Evolutionary conservation across 2,329 filamentous ascomycete species (phyloP), one percentile per base, ranked within the genome.

Genomic region (Calcarisporium arbuscula): DNA sequence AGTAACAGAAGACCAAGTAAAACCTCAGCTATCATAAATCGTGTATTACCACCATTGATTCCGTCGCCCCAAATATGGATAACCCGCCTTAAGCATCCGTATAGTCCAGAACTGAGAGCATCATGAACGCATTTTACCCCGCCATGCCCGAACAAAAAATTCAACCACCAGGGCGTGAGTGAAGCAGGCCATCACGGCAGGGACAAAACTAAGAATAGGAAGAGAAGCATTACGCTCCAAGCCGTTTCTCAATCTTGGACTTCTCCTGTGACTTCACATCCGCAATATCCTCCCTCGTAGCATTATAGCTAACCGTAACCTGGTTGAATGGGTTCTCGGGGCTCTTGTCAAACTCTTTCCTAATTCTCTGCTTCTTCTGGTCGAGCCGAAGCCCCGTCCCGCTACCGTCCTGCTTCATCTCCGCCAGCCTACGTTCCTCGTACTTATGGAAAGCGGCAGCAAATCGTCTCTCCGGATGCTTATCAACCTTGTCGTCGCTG

Each of bases 271-370:
- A 66, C 54, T 68, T 75, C 39, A 89, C 63, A 31, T 75, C 70
- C 31, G 69, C 69, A 28, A 95, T 51, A 51, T 98, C 90, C 5
- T 87, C 85, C 61, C 77, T 82, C 16, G 72, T 75, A 35, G 85
- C 77, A 60, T 98, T 85, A 62, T 87, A 94, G 4, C 69, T 60
- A 3, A 79, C 85, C 33, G 68, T 77, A 12, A 82, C 80, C 65
- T 94, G 86, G 64, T 95, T 95, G 65, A 94, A 92, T 11, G 92
- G 92, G 60, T 98, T 98, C 50, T 96, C 90, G 2, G 85, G 82
- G 52, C 84, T 85, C 70, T 87, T 94, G 61, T 94, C 84, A 59
- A 96, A 98, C 65, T 96, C 92, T 70, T 94, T 94, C 43, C 76
- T 65, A 47, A 94, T 85, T 53, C 81, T 72, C 44, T 90, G 84